phyloP scores from a whole-genome alignment of 495 filamentous ascomycete species.

The Astrocystis sublimbata region DNA sequence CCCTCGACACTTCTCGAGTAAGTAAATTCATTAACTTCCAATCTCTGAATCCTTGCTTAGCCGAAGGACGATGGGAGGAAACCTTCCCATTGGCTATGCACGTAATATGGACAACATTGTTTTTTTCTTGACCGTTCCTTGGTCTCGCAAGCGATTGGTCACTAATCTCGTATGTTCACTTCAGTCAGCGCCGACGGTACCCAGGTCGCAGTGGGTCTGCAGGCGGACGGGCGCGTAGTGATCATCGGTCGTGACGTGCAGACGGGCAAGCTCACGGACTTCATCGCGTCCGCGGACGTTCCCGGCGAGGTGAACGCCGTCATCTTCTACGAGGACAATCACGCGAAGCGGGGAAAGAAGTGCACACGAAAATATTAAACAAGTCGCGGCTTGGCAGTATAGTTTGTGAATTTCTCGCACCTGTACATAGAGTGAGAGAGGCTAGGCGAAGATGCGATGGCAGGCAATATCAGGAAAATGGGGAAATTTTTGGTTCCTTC shows the following conservation, averaged over 20 bases:
- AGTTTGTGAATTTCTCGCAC: slow-evolving; percentile 11
- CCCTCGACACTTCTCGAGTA: slow-evolving; percentile 62
- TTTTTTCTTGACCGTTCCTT: background rate
- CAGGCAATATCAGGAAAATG: slow-evolving; percentile 9
- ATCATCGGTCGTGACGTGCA: slow-evolving; percentile 58
- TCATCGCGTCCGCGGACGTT: slow-evolving; percentile 49
- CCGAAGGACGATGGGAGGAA: background rate
- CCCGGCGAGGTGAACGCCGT: slow-evolving; percentile 58
- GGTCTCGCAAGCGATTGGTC: background rate
- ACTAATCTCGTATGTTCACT: background rate
- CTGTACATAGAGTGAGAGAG: background rate
- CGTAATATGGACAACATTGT: background rate
- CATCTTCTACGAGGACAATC: slow-evolving; percentile 59
- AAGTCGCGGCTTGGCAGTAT: background rate
- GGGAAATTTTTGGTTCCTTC: background rate
- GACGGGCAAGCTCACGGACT: slow-evolving; percentile 57
- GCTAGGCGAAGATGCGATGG: background rate
- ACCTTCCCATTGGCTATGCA: background rate
- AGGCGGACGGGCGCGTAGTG: slow-evolving; percentile 58
- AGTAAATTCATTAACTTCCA: background rate
- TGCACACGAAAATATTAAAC: background rate
- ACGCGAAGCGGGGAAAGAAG: slow-evolving; percentile 16
- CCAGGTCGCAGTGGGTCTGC: slow-evolving; percentile 62
- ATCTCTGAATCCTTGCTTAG: background rate
- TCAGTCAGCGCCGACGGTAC: slow-evolving; percentile 60